Conservation (phyloP, 129 eudicot species). For the Heracleum sosnowskyi region DNA sequence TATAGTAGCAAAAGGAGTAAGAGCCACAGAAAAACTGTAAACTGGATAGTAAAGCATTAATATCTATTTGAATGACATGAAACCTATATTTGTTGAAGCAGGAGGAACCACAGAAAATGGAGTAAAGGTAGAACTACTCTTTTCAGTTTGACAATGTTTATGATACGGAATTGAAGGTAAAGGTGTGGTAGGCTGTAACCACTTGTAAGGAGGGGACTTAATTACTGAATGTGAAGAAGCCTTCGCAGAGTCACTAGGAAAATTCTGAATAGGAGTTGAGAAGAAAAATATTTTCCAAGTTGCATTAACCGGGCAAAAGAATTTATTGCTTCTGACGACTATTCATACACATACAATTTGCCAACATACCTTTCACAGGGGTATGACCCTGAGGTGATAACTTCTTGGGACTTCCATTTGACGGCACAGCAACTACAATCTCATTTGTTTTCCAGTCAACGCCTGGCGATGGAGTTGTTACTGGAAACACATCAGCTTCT, state of each 20-base stretch:
- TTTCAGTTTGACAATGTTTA: constrained; percentile 17
- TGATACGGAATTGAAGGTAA: constrained; percentile 22
- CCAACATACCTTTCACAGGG: constrained; percentile 39
- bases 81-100: constrained; percentile 32
- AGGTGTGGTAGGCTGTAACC: constrained; percentile 32
- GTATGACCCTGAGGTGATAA: constrained; percentile 31
- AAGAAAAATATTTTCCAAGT: constrained; percentile 3
- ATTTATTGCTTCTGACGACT: neutral
- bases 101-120: constrained; percentile 23
- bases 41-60: neutral
- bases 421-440: constrained; percentile 41
- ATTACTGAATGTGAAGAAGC: constrained; percentile 36
- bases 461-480: constrained; percentile 41
- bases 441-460: constrained; percentile 10
- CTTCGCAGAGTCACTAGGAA: constrained; percentile 18
- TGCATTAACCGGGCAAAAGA: neutral
- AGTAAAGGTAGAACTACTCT: constrained; percentile 13
- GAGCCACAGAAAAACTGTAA: neutral
- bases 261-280: constrained; percentile 42
- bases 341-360: neutral
- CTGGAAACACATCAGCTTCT: constrained; percentile 27
- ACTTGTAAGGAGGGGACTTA: constrained; percentile 25
- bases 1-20: neutral
- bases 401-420: constrained; percentile 29
- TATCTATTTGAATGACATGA: neutral